Evolutionary conservation across 2,329 filamentous ascomycete genomes (phyloP).

Genomic region (Apiospora phragmitis): DNA sequence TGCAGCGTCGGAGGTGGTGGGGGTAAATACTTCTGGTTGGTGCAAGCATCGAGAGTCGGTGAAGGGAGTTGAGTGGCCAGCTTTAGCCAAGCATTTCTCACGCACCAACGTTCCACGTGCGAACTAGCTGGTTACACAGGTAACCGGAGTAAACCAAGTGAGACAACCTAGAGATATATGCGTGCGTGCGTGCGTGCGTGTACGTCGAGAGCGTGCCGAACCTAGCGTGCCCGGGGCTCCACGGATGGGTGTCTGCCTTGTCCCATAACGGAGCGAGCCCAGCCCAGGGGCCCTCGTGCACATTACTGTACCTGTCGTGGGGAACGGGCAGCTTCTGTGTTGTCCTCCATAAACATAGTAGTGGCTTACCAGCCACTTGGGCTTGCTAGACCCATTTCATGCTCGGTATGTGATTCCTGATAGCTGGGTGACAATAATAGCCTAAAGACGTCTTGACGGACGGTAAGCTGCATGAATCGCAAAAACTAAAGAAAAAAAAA

Average conservation of each 20-base stretch:
- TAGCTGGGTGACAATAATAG: not conserved
- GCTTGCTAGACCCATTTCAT: not conserved
- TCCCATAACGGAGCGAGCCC: not conserved
- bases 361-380: not conserved
- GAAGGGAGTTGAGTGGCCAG: not conserved
- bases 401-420: not conserved
- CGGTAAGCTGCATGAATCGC: constrained; percentile 4
- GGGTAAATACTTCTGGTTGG: not conserved
- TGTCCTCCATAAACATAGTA: not conserved
- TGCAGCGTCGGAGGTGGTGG: not conserved
- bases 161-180: not conserved
- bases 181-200: not conserved
- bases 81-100: not conserved
- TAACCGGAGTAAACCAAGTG: constrained; percentile 1
- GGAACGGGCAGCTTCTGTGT: no score
- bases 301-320: not conserved
- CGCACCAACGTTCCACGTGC: constrained; percentile 2
- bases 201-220: not conserved
- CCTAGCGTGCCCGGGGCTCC: not conserved
- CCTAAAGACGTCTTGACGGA: not conserved
- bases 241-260: not conserved
- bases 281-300: not conserved
- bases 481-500: no score
- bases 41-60: not conserved
- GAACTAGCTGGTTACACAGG: not conserved